These are phyloP conservation scores for Eimeria praecox DNA, from an alignment of 169 alveolate genomes.

Conservation along the genomic window DNA sequence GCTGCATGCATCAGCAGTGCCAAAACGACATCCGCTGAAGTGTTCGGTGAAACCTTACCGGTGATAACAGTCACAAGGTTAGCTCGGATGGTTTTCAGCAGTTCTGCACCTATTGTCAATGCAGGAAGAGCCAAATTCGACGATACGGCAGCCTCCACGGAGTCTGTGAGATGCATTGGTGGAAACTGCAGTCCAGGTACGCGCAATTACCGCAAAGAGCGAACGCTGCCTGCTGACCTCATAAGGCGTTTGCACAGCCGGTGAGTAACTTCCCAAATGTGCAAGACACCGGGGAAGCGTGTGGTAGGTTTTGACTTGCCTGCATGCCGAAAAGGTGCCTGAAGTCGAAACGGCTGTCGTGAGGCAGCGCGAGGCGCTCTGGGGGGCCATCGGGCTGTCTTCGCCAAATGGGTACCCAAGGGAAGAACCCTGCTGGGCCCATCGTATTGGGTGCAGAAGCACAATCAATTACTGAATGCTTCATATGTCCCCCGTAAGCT, in stretches of 20 bases:
- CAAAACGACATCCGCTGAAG: background rate
- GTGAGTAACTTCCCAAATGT: background rate
- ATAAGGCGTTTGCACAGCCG: background rate
- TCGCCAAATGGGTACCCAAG: constrained; percentile 54
- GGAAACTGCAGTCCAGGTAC: constrained; percentile 27
- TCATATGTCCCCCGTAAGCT: background rate
- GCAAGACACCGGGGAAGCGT: background rate
- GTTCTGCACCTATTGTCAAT: constrained; percentile 11
- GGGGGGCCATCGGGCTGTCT: constrained; percentile 8
- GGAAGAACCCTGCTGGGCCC: constrained; percentile 12
- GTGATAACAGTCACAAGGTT: constrained; percentile 50
- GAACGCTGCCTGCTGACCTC: background rate
- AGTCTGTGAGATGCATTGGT: background rate
- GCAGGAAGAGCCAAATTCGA: constrained; percentile 33
- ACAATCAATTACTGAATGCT: background rate
- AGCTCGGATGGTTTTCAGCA: constrained; percentile 10
- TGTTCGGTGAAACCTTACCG: background rate
- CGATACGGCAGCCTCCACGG: constrained; percentile 20
- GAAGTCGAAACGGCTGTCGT: background rate
- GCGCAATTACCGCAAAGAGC: background rate
- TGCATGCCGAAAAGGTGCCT: constrained; percentile 49
- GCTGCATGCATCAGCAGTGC: background rate
- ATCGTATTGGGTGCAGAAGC: background rate
- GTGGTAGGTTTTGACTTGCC: background rate
- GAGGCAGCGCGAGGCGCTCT: constrained; percentile 10